Conservation (phyloP, 2,329 filamentous ascomycete genomes). For the Sarocladium kiliense region DNA sequence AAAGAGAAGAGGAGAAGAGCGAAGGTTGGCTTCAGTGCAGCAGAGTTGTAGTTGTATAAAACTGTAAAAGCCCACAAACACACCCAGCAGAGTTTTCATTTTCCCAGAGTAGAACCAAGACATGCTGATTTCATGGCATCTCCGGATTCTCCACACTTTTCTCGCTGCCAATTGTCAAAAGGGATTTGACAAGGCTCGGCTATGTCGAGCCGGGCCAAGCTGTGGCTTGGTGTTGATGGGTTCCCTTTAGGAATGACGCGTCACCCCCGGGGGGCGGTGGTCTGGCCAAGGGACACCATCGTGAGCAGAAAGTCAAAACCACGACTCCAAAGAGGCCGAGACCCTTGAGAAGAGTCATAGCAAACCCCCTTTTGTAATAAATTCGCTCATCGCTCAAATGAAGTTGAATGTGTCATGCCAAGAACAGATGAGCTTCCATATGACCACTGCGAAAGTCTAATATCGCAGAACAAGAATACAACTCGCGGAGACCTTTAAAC, state of each 20-base stretch:
- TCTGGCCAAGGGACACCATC: not conserved
- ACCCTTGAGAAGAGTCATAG: not conserved
- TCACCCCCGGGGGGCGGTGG: too few species aligned
- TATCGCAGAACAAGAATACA: too few species aligned
- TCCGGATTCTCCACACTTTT: not conserved
- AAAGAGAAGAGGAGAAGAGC: not conserved
- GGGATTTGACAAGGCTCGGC: not conserved
- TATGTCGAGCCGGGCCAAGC: not conserved
- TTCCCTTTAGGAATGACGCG: not conserved
- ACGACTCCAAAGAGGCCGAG: not conserved
- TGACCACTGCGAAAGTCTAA: too few species aligned
- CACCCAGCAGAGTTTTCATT: not conserved
- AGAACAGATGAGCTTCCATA: too few species aligned
- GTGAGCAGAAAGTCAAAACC: not conserved
- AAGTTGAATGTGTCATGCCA: too few species aligned
- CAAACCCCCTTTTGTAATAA: too few species aligned
- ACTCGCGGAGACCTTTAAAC: too few species aligned
- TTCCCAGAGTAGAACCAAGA: not conserved
- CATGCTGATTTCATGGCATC: not conserved
- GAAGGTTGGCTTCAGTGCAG: not conserved
- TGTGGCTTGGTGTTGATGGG: not conserved
- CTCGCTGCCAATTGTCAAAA: not conserved
- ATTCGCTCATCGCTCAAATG: too few species aligned
- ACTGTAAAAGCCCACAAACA: too few species aligned
- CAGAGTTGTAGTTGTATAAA: too few species aligned